Base-by-base conservation (phyloP, 2,329 filamentous ascomycete genomes). In the Leptographium galeiforme region DNA sequence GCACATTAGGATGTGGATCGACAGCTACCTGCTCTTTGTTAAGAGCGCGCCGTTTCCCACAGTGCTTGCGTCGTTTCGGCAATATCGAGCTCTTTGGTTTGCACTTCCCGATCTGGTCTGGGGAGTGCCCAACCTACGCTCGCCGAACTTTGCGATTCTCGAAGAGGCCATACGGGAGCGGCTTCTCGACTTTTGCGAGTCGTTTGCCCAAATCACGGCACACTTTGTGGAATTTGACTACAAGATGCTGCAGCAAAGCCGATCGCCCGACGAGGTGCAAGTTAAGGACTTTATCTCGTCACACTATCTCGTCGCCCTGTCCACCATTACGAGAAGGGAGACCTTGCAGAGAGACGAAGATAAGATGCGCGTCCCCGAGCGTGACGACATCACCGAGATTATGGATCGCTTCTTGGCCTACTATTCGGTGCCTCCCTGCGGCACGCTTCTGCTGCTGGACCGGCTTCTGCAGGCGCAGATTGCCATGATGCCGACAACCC, bases 171-270 rank as follows among this genome's bases (percentile, higher is more conserved):
- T 71, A 8, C 64, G 64, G 7, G 60, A 66, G 2, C 58, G 66
- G 34, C 62, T 71, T 4, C 60, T 61, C n/a, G 60, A 62, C 0
- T 66, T 76, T 44, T 74, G 70, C 57, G 56, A 58, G 11, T 61
- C 61, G 2, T 76, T 74, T 57, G 70, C 76, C n/a, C 70, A 64
- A 54, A 62, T 84, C 46, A 67, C 77, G 1, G 75, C 73, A 13
- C 71, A 70, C 56, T 75, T 82, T 55, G 64, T 81, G 51, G 62
- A 66, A 14, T 64, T 79, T 56, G 80, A 84, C 60, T 59, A 67
- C 39, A 61, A 61, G 50, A 66, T 64, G 2, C 56, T 76, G 19
- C 57, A 62, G 30, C 58, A 56, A 18, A 51, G 54, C 19, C 10
- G 50, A 7, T 47, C 59, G 3, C 58, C 63, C 8, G 65, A 66